Evolutionary conservation across 108 stramenopile genomes (phyloP), one percentile per base, ranked within the genome.

Genomic region (Nitzschia sp.): DNA sequence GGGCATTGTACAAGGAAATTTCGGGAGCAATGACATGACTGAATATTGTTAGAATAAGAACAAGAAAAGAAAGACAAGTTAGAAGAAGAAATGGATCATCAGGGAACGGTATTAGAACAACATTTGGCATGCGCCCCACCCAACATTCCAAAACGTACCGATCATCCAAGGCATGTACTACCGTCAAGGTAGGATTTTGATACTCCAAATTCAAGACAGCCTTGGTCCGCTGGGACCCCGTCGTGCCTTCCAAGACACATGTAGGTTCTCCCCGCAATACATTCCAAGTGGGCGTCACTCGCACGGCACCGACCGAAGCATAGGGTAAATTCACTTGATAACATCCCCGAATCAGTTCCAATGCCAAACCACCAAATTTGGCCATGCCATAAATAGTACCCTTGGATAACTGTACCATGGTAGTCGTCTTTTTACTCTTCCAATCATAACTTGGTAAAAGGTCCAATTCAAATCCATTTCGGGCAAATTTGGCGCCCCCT

Each of bases 21-120:
- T 75, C 74, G 13, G 84, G 84, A 38, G 84, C 71, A 69, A 85
- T 81, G 26, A 72, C 71, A 45, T 85, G 74, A 11, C 79, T 79
- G 29, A 18, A 63, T 35, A 36, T 18, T 28, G n/a, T 5, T 6
- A 51, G 64, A 51, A 35, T 2, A 31, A 21, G 27, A 48, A 46
- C 3, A 45, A 45, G 19, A 23, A 46, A 46, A 45, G 30, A 63
- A 26, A 45, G 25, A 21, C 5, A 45, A 6, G 26, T 63, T 35
- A 19, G 15, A 46, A 42, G 9, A 42, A 42, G 38, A 13, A 42
- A 42, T 9, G 38, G 6, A 42, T 42, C n/a, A n/a, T n/a, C n/a
- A n/a, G n/a, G n/a, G n/a, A n/a, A n/a, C n/a, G n/a, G n/a, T n/a
- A n/a, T n/a, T n/a, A n/a, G n/a, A n/a, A n/a, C n/a, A n/a, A n/a